These are phyloP conservation scores for Breynia disticha DNA, from an alignment of 441 rosid genomes.

Conservation along the genomic window DNA sequence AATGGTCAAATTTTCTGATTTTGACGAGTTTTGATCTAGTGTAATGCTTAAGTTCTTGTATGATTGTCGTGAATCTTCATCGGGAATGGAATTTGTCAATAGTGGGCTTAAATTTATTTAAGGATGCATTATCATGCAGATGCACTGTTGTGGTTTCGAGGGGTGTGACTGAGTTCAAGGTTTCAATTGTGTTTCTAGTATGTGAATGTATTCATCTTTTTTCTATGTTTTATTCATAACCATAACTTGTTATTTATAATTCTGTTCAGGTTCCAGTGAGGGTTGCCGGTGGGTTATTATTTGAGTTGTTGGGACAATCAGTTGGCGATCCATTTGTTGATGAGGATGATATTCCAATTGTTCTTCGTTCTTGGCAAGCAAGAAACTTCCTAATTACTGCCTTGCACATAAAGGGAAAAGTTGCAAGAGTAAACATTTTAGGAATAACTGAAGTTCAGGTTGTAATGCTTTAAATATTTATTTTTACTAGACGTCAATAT, in stretches of 20 bases:
- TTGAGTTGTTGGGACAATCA: slow-evolving; percentile 96
- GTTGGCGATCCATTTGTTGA: slow-evolving; percentile 80
- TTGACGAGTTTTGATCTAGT: too few relatives aligned
- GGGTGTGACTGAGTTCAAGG: too few relatives aligned
- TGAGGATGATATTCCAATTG: slow-evolving; percentile 91
- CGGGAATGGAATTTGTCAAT: too few relatives aligned
- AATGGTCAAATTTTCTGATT: too few relatives aligned
- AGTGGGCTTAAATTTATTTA: too few relatives aligned
- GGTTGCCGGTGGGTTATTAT: slow-evolving; percentile 91
- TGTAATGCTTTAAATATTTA: slow-evolving; percentile 12
- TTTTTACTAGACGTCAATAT: slow-evolving; percentile 6
- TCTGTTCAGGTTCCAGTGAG: slow-evolving; percentile 77
- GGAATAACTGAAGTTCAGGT: slow-evolving; percentile 96
- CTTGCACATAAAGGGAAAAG: slow-evolving; percentile 65
- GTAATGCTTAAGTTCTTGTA: too few relatives aligned
- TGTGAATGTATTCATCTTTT: not conserved
- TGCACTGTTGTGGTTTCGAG: too few relatives aligned
- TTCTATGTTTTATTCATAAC: not conserved
- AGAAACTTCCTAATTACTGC: slow-evolving; percentile 74
- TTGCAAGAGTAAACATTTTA: slow-evolving; percentile 42
- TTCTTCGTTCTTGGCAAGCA: slow-evolving; percentile 93
- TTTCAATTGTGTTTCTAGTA: too few relatives aligned
- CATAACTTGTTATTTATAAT: not conserved
- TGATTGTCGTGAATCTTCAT: too few relatives aligned
- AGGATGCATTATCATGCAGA: too few relatives aligned